Evolutionary conservation across 352 stramenopile genomes (phyloP), one percentile per base, ranked within the genome.

Genomic region (Pythium scleroteichum): DNA sequence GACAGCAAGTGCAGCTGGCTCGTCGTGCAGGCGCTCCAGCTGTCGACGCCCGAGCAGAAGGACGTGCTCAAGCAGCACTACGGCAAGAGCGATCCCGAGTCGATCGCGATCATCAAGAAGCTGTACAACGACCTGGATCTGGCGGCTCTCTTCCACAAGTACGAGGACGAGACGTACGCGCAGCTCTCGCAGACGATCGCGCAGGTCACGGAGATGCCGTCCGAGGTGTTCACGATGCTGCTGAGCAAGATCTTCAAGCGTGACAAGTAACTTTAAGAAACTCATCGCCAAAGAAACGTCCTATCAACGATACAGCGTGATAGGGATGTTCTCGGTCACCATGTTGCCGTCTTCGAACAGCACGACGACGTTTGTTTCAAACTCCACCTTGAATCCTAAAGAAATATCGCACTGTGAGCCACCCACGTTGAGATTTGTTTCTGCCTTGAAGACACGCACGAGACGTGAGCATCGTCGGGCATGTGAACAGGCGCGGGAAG

Each of bases 1-100:
- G 97, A 99, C 75, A 98, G 97, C 72, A 99, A 99, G 79, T 99
- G 97, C 80, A 97, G 90, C 64, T 99, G 97, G 97, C 80, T 99
- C 10, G 92, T 99, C 22, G 90, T 98, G 57, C 90, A 99, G 72
- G 97, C 97, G 24, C 80, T 98, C 24, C 56, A 85, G 32, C 82
- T 75, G 8, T 86, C 87, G 5, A 85, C 75, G 12, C 47, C 54
- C 6, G 81, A 80, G 53, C 92, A 98, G 66, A 91, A 84, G 59
- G 73, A 76, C 35, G 69, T 82, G 51, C 75, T 98, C 6, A 87
- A 98, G 72, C 87, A 95, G 54, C 94, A 98, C 64, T 98, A 99
- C 66, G 92, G 90, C 58, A 88, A 91, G 59, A 78, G 90, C 68
- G 82, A 93, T 41, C 38, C 69, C 41, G 72, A 75, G 46, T 90